Evolutionary conservation across 2,329 filamentous ascomycete species (phyloP).

Genomic region (Beauveria varroae): DNA sequence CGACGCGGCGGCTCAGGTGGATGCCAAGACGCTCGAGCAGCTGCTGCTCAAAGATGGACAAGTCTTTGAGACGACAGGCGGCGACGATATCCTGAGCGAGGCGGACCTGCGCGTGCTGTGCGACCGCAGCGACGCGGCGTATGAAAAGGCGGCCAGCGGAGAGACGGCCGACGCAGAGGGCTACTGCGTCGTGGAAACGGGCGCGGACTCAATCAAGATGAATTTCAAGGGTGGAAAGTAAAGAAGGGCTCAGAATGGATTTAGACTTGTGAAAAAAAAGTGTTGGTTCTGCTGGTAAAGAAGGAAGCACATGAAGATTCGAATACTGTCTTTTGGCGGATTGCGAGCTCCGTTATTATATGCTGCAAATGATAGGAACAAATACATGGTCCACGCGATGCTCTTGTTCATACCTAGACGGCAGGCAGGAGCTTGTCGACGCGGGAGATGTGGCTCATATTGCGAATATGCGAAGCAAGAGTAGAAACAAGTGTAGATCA

Average conservation of each 20-base stretch:
- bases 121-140: slow-evolving; percentile 61
- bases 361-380: not conserved
- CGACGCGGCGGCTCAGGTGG: slow-evolving; percentile 36
- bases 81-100: slow-evolving; percentile 62
- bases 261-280: too few species aligned
- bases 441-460: too few species aligned
- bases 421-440: too few species aligned
- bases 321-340: not conserved
- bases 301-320: not conserved
- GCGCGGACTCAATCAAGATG: slow-evolving; percentile 43
- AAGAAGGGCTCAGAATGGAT: not conserved
- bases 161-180: slow-evolving; percentile 57
- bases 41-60: slow-evolving; percentile 66
- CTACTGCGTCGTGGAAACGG: slow-evolving; percentile 78
- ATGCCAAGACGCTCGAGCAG: slow-evolving; percentile 53
- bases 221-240: slow-evolving; percentile 16
- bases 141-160: slow-evolving; percentile 68
- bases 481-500: too few species aligned
- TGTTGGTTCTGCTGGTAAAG: too few species aligned
- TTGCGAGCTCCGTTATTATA: not conserved
- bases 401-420: not conserved
- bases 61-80: slow-evolving; percentile 50
- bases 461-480: too few species aligned
- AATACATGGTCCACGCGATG: not conserved
- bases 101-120: slow-evolving; percentile 71